Percentiles rank a stretch among this genome's conserved stretches.
Conservation (phyloP, 352 stramenopile species). For the Pythium pectinolyticum region DNA sequence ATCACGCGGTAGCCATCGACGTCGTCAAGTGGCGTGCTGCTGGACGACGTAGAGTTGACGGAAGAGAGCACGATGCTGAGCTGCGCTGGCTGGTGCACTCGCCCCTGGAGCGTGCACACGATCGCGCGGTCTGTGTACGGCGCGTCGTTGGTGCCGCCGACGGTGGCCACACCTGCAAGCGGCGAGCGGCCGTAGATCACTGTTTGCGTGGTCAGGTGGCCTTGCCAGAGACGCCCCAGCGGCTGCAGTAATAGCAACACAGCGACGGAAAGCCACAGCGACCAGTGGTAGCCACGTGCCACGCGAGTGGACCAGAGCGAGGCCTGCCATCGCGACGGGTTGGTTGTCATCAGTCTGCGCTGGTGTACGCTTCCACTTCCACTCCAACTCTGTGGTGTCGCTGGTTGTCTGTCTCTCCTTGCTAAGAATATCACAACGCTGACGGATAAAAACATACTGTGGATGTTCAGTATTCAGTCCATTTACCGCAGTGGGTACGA, state of each 20-base stretch:
- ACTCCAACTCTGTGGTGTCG: no score
- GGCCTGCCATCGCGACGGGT: no score
- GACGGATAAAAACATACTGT: no score
- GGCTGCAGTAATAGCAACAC: slow-evolving; percentile 10
- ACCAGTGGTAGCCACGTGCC: slow-evolving; percentile 11
- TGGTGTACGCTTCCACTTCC: no score
- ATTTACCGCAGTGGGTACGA: slow-evolving; percentile 2
- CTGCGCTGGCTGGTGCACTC: slow-evolving; percentile 36
- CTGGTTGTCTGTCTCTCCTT: no score
- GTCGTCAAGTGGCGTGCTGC: no score
- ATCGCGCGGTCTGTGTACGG: slow-evolving; percentile 49
- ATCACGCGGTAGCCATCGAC: slow-evolving; percentile 23
- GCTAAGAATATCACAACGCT: no score
- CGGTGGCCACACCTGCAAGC: background rate
- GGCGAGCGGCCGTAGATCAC: slow-evolving; percentile 26
- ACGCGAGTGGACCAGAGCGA: background rate
- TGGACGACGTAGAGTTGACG: no score
- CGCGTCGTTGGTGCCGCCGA: slow-evolving; percentile 45
- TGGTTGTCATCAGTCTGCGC: no score
- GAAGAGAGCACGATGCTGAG: slow-evolving; percentile 35
- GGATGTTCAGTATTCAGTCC: no score
- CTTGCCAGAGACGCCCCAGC: slow-evolving; percentile 33
- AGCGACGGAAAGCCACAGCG: slow-evolving; percentile 12
- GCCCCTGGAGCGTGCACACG: slow-evolving; percentile 40
- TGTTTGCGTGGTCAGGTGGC: background rate